Base-by-base conservation (phyloP, 2,329 filamentous ascomycete genomes). In the Amphichorda felina region DNA sequence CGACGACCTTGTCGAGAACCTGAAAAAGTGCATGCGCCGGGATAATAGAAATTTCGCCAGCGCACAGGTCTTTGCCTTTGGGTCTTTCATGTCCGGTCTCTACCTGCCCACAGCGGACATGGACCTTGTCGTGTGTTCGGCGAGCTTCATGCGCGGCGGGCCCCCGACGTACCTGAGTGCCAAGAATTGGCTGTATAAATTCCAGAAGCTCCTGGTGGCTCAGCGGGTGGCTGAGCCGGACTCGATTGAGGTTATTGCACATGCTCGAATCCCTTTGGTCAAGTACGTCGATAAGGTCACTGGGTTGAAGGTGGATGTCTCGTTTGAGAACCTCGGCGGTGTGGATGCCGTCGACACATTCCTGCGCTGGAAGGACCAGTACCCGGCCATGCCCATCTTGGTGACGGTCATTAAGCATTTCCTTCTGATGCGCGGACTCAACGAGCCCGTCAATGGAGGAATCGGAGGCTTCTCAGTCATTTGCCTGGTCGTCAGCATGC, bases 401-500 rank as follows among this genome's bases (percentile, higher is more conserved):
- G 85, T 94, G 26, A 80, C 86, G 1, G 54, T 96, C 18, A 72
- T 98, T 59, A 98, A 98, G 61, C 91, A 98, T 45, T 88, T 93
- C 40, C 64, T 98, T 18, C 68, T 82, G 26, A 93, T 98, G 75
- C 77, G 87, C 41, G 84, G 80, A 1, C 66, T 95, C 35, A 95
- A 95, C 46, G 91, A 98, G 56, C 88, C 94, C 4, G 82, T 84
- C 28, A 84, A 78, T 41, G 91, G 91, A 38, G 91, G 91, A 3
- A 76, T 98, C 35, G 91, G 91, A 36, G 91, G 91, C 3, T 96
- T 95, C 53, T 85, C 87, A 2, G 82, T 94, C 43, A 95, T 89
- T 38, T 98, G 91, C 62, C 68, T 98, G 42, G 84, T 95, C 5
- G 84, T 91, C 39, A 91, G 83, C 63, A 77, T 94, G 56, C 61